Evolutionary conservation across 768 basidiomycete species (phyloP).

Genomic region (Lactarius psammicola): DNA sequence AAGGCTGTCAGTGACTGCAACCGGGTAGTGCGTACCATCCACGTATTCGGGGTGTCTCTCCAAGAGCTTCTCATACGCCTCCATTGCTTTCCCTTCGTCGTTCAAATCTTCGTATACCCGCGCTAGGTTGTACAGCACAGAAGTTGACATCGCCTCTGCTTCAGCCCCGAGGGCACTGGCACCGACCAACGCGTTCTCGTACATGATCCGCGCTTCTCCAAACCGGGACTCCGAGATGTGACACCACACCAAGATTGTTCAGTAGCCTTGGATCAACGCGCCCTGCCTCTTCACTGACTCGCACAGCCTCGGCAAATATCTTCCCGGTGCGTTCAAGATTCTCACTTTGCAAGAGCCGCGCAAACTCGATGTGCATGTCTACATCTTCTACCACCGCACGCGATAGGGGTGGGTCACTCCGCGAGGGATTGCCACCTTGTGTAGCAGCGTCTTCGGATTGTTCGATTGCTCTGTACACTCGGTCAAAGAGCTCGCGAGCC

Average conservation of each 20-base stretch:
- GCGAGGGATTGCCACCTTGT: slow-evolving; percentile 30
- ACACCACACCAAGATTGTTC: slow-evolving; percentile 78
- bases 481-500: slow-evolving; percentile 82
- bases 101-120: slow-evolving; percentile 87
- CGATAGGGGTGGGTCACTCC: slow-evolving; percentile 25
- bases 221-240: slow-evolving; percentile 66
- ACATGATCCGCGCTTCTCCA: slow-evolving; percentile 56
- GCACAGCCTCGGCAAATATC: slow-evolving; percentile 71
- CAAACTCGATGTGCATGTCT: slow-evolving; percentile 89
- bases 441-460: slow-evolving; percentile 51
- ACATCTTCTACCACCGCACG: slow-evolving; percentile 63
- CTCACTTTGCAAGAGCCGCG: slow-evolving; percentile 84
- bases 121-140: slow-evolving; percentile 88
- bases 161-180: slow-evolving; percentile 48
- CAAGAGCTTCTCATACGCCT: slow-evolving; percentile 84
- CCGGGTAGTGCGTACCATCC: slow-evolving; percentile 61
- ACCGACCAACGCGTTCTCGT: slow-evolving; percentile 70
- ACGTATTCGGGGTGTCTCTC: slow-evolving; percentile 93
- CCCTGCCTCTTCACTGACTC: slow-evolving; percentile 51
- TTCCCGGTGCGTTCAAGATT: slow-evolving; percentile 68
- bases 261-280: slow-evolving; percentile 63
- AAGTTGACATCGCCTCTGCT: slow-evolving; percentile 72
- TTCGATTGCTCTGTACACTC: slow-evolving; percentile 64
- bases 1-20: background rate
- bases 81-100: slow-evolving; percentile 68